These are phyloP conservation scores for Clarkia xantiana DNA, from an alignment of 345 rosid species.

Conservation along the genomic window DNA sequence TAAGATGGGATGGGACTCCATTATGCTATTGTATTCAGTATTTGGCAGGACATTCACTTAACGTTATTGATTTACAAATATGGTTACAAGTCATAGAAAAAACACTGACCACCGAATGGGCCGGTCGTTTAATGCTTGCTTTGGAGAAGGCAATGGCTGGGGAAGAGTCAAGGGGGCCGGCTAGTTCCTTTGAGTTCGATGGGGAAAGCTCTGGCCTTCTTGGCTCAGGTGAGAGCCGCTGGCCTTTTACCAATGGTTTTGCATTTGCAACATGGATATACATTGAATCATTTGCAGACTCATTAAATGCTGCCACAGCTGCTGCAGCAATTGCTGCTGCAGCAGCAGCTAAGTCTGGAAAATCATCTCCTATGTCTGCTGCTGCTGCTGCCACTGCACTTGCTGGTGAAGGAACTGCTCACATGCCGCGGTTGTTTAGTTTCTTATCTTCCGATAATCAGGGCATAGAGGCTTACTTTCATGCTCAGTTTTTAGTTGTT, in stretches of 20 bases:
- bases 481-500: constrained; percentile 95
- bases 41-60: constrained; percentile 82
- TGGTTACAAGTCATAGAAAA: constrained; percentile 66
- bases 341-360: constrained; percentile 94
- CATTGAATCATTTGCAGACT: constrained; percentile 96
- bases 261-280: constrained; percentile 98
- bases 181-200: constrained; percentile 88
- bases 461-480: constrained; percentile 95
- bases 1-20: constrained; percentile 66
- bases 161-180: constrained; percentile 91
- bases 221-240: constrained; percentile 97
- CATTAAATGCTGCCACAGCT: constrained; percentile 88
- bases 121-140: constrained; percentile 57
- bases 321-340: constrained; percentile 99
- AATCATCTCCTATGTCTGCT: constrained; percentile 98
- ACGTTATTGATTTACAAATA: constrained; percentile 62
- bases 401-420: constrained; percentile 97
- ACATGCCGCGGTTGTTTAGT: constrained; percentile 97
- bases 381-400: constrained; percentile 99
- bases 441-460: constrained; percentile 94
- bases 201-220: constrained; percentile 99
- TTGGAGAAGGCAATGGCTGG: constrained; percentile 87
- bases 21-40: constrained; percentile 75
- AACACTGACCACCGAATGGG: constrained; percentile 53
- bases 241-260: constrained; percentile 95